Evolutionary conservation across 1,139 yeast species (phyloP), one percentile per base, ranked within the genome.

Genomic region (Diutina mesorugosa): DNA sequence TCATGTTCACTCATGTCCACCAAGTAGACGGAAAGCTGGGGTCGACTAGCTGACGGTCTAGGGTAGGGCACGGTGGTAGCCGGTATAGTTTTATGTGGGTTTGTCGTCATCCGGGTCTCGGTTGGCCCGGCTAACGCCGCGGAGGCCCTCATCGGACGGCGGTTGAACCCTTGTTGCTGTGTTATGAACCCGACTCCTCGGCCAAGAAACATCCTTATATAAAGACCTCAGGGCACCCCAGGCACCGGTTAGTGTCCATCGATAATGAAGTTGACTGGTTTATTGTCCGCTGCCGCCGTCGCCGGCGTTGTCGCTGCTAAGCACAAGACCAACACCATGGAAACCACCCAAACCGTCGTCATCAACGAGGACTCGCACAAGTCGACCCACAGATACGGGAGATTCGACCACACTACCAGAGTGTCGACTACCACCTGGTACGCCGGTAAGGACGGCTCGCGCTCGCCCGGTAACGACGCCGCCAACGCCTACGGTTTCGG

Each of bases 351-450:
- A 6, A 50, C 53, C 45, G n/a, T 50, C 12, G 45, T 32, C 26
- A 32, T 32, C 29, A 50, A 50, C 28, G 53, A 50, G 18, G 53
- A 50, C 53, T 32, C 41, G n/a, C 53, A 45, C 29, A 50, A 32
- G 45, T 50, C 53, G n/a, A 50, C 53, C 28, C 41, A 50, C 45
- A 18, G 21, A 16, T 50, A 50, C 45, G 53, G 53, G 5, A 50
- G 53, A 50, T 50, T 50, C 28, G 53, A 50, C 53, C 53, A 50
- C 53, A 50, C 53, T 29, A 18, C 32, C 32, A 50, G 53, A 50
- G 53, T 50, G 18, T 30, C 41, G 28, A 50, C 53, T 45, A 50
- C 53, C 45, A 50, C 53, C 45, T 32, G 45, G 45, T 50, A 32
- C 45, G 45, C 41, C 28, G 53, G 53, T 9, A 50, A 50, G 53